Evolutionary conservation across 2,329 filamentous ascomycete species (phyloP).

Genomic region (Harringtonia aguacate): DNA sequence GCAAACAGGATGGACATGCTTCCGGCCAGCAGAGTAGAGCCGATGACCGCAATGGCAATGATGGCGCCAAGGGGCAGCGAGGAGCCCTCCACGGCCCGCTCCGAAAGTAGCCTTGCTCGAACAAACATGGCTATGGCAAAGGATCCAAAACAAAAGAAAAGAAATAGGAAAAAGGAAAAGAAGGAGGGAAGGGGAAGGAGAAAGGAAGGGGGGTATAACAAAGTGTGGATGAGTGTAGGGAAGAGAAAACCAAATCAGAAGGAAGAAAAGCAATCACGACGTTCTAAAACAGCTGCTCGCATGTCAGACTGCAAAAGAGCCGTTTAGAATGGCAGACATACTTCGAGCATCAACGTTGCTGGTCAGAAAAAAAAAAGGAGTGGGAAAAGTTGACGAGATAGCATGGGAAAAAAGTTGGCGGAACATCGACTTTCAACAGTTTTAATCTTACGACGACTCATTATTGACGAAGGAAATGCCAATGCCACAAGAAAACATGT

Average conservation of each 20-base stretch:
- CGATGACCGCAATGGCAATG: constrained; percentile 35
- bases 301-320: neutral
- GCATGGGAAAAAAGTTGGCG: too few species aligned
- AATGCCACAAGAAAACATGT: neutral
- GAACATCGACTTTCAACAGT: too few species aligned
- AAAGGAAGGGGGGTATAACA: neutral
- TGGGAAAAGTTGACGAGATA: too few species aligned
- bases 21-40: constrained; percentile 33
- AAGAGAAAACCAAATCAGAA: constrained; percentile 1
- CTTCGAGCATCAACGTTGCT: neutral
- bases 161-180: neutral
- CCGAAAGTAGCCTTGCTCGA: too few species aligned
- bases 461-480: neutral
- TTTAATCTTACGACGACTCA: too few species aligned
- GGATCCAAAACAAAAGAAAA: neutral
- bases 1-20: constrained; percentile 31
- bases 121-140: too few species aligned
- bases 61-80: constrained; percentile 21
- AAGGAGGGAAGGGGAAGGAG: neutral
- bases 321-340: too few species aligned
- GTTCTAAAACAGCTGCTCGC: too few species aligned
- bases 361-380: neutral
- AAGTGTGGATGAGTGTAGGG: too few species aligned
- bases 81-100: neutral
- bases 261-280: neutral